Base-by-base conservation (phyloP, 768 basidiomycete species). In the Leccinum subgranulosum region DNA sequence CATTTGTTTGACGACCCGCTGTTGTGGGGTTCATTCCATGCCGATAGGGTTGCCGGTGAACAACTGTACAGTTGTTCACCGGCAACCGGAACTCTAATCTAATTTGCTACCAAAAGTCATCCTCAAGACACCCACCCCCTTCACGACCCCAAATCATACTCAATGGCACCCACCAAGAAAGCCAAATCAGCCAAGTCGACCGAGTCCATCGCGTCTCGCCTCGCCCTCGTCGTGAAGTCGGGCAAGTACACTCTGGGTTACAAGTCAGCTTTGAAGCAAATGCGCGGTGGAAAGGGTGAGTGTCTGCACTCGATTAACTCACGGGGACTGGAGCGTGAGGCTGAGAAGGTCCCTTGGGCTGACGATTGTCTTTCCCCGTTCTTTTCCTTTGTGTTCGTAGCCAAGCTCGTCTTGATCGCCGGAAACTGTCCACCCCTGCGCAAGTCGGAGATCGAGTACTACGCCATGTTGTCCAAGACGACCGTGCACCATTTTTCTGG, bases 361-460 rank as follows among this genome's bases (percentile, higher is more conserved):
- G 73, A 93, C 77, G 45, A 55, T 59, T 27, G 60, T 49, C 65
- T 60, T 71, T 17, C 9, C n/a, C 39, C 63, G 54, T 53, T 67
- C 51, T 66, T 67, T 55, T 61, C 52, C 69, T 64, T 58, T 43
- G 62, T 49, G 49, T 15, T 36, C 43, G 41, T 39, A 99, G 96
- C 96, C 77, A 98, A 97, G 80, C 92, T 99, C 66, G 89, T 99
- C 73, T 80, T 99, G 75, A 97, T 99, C 73, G 94, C 96, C 69
- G 95, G 94, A 66, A 99, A 99, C 81, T 97, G 94, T 81, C 97
- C 97, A 57, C 97, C 97, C 61, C 86, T 99, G 61, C 93, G 97
- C 76, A 97, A 97, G 77, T 98, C 96, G 60, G 97, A 99, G 83
- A 84, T 99, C 58, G 97, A 99, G 82, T 99, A 98, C 83, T 99